A percentile compares a stretch with the other conserved stretches of the same genome.
Conservation (phyloP, 352 stramenopile species). For the Globisporangium barbulae region DNA sequence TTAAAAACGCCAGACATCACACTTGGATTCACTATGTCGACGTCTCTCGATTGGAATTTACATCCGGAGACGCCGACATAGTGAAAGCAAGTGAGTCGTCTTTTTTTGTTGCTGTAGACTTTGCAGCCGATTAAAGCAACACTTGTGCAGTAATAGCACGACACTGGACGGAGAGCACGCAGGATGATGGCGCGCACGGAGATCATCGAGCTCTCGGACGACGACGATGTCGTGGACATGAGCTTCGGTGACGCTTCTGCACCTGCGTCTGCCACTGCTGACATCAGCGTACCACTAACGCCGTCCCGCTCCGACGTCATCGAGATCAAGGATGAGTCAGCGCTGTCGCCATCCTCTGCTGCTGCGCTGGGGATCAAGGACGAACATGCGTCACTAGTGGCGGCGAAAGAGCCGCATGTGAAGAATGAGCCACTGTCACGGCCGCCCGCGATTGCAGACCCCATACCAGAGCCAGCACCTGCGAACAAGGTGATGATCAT, state of each 20-base stretch:
- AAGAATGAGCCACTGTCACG: background rate
- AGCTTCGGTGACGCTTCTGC: background rate
- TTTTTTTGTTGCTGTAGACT: too few species aligned
- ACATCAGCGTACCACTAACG: background rate
- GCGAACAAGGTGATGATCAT: conserved; percentile 66
- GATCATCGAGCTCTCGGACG: conserved; percentile 9
- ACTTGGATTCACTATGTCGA: too few species aligned
- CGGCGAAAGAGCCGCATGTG: background rate
- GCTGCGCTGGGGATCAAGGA: background rate
- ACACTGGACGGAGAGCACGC: background rate
- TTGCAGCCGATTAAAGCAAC: too few species aligned
- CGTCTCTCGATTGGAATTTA: too few species aligned
- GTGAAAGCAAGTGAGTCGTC: too few species aligned
- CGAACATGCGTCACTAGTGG: background rate
- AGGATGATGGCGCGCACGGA: background rate
- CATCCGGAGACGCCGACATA: too few species aligned
- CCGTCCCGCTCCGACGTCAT: conserved; percentile 1
- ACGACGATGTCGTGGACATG: background rate
- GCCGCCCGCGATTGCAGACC: background rate
- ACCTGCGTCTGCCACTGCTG: background rate
- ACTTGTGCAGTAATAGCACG: too few species aligned
- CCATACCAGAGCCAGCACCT: background rate
- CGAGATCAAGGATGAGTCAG: conserved; percentile 4
- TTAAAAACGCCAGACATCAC: too few species aligned
- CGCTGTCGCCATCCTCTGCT: background rate